Conservation (phyloP, 169 alveolate genomes). For the Babesia sp. region DNA sequence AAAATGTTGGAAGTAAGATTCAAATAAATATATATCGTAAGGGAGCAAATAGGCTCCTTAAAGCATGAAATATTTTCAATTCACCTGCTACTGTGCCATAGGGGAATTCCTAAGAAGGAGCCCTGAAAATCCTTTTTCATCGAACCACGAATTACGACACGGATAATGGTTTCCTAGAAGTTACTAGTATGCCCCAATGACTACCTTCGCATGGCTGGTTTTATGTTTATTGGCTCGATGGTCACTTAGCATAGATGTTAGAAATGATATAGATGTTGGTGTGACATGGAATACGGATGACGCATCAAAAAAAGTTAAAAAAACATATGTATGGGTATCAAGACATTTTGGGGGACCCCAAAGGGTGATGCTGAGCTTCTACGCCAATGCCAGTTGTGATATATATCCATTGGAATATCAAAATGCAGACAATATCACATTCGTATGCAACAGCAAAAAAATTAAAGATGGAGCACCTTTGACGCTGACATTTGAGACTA, state of each 20-base stretch:
- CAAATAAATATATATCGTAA: too few species aligned
- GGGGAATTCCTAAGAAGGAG: too few species aligned
- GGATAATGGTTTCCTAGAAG: too few species aligned
- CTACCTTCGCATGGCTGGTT: background rate
- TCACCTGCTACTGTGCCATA: too few species aligned
- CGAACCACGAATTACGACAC: too few species aligned
- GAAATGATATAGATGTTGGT: background rate
- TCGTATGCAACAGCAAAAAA: conserved; percentile 5
- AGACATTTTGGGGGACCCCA: background rate
- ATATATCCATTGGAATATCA: conserved; percentile 18
- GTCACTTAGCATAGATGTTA: too few species aligned
- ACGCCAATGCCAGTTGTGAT: background rate
- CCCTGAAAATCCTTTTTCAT: too few species aligned
- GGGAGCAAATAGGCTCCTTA: too few species aligned
- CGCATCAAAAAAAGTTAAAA: background rate
- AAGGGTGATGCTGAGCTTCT: background rate
- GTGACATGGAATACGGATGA: background rate
- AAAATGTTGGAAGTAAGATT: too few species aligned
- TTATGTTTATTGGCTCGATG: background rate
- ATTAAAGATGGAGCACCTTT: background rate
- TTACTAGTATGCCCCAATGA: too few species aligned
- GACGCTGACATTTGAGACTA: background rate
- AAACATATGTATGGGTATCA: background rate
- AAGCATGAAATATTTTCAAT: too few species aligned
- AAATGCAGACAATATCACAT: conserved; percentile 9